A percentile compares a stretch with the other conserved stretches of the same genome.
phyloP scores from a whole-genome alignment of 164 flowering plant genomes.

The Macadamia tetraphylla region DNA sequence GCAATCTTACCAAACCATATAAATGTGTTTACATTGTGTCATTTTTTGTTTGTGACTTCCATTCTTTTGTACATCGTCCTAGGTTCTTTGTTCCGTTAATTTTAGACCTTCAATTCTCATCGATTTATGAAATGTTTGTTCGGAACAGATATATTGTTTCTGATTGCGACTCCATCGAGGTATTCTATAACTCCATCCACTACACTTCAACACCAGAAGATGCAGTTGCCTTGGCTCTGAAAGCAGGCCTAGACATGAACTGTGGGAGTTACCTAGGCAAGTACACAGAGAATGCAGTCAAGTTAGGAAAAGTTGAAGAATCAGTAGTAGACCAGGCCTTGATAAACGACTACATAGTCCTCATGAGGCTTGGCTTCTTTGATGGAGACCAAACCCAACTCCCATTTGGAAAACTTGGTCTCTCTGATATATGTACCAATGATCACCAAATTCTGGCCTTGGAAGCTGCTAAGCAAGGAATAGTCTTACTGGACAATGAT shows the following conservation, averaged over 20 bases:
- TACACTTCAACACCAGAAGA: constrained; percentile 60
- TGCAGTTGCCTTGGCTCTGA: constrained; percentile 53
- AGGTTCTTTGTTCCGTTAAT: too few relatives aligned
- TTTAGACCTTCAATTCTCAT: background rate
- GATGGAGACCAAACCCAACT: constrained; percentile 45
- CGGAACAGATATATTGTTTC: constrained; percentile 59
- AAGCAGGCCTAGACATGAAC: constrained; percentile 70
- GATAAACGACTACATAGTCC: constrained; percentile 39
- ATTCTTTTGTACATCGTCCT: too few relatives aligned
- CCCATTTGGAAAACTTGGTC: constrained; percentile 57
- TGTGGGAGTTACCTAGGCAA: constrained; percentile 44
- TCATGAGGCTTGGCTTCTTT: constrained; percentile 73
- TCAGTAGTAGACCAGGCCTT: constrained; percentile 43
- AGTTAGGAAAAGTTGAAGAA: constrained; percentile 35
- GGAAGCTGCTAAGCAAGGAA: constrained; percentile 74
- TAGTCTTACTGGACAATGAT: constrained; percentile 50
- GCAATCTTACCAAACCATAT: too few relatives aligned
- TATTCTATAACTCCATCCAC: constrained; percentile 25
- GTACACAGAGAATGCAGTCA: constrained; percentile 46
- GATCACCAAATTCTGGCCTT: constrained; percentile 39
- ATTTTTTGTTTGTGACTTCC: too few relatives aligned
- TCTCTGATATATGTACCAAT: constrained; percentile 41
- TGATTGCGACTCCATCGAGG: constrained; percentile 64
- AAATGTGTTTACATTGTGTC: too few relatives aligned
- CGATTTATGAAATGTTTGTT: background rate